Evolutionary conservation across 164 flowering plant genomes (phyloP).

Genomic region (Nymphaea colorata): DNA sequence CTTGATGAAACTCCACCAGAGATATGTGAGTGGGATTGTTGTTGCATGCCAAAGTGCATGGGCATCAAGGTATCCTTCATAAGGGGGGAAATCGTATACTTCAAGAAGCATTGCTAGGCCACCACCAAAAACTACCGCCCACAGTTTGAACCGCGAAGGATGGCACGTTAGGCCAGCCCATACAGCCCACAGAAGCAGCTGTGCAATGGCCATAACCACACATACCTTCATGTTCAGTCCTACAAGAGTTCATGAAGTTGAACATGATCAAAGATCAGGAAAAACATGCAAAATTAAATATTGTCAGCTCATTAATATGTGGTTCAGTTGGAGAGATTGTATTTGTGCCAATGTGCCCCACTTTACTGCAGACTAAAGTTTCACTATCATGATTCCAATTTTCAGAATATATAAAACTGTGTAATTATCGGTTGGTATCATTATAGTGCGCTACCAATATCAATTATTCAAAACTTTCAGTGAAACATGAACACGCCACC

Average conservation of each 20-base stretch:
- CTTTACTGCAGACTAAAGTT: too few species aligned
- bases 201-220: slow-evolving; percentile 37
- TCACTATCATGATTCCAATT: too few species aligned
- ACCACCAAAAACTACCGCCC: slow-evolving; percentile 59
- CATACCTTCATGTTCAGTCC: slow-evolving; percentile 74
- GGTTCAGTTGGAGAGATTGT: too few species aligned
- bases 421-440: too few species aligned
- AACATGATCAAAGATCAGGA: too few species aligned
- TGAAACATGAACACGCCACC: too few species aligned
- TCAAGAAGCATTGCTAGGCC: slow-evolving; percentile 52
- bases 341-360: too few species aligned
- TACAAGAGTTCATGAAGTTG: slow-evolving; percentile 15
- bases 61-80: slow-evolving; percentile 58
- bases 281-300: too few species aligned
- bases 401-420: too few species aligned
- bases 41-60: slow-evolving; percentile 79
- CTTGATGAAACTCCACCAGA: slow-evolving; percentile 87
- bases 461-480: too few species aligned
- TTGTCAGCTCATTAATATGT: too few species aligned
- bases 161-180: slow-evolving; percentile 65
- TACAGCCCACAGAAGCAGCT: slow-evolving; percentile 62
- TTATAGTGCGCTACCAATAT: too few species aligned
- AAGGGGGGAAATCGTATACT: slow-evolving; percentile 79
- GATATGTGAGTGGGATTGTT: slow-evolving; percentile 53
- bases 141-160: slow-evolving; percentile 76